These are phyloP conservation scores for Chrysopogon serrulatus DNA, from an alignment of 176 grass and related monocot genomes.

Conservation along the genomic window DNA sequence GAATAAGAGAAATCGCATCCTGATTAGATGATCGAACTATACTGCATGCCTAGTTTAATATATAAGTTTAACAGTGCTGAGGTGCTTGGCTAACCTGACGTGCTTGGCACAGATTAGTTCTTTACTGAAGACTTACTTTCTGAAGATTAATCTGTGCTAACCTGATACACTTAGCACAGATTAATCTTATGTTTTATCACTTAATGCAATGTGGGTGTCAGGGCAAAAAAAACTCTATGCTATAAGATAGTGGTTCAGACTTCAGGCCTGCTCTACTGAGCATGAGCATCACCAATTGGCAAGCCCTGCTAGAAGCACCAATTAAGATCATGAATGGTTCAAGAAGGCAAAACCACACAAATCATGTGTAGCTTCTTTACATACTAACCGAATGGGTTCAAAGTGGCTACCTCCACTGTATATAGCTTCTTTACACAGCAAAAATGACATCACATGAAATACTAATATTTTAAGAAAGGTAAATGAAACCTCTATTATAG, in stretches of 20 bases:
- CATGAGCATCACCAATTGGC: neutral
- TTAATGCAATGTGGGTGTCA: neutral
- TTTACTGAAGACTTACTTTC: neutral
- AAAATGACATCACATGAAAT: neutral
- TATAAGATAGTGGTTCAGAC: neutral
- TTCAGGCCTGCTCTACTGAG: conserved; percentile 6
- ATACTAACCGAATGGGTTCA: neutral
- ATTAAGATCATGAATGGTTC: conserved; percentile 3
- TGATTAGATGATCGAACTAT: neutral
- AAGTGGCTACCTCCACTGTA: conserved; percentile 21
- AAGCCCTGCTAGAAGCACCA: conserved; percentile 28
- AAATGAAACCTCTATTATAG: neutral
- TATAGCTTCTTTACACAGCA: neutral
- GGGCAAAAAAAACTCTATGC: neutral
- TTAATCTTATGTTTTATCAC: neutral
- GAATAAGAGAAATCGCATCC: neutral
- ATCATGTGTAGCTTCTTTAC: conserved; percentile 24
- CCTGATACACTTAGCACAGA: neutral
- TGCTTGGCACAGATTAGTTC: neutral
- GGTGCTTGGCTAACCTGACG: neutral
- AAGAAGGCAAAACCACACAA: neutral
- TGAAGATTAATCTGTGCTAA: neutral
- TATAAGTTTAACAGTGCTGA: conserved; percentile 7
- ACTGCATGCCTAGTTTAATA: neutral
- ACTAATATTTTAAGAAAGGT: conserved; percentile 1